phyloP scores from a whole-genome alignment of 2,329 filamentous ascomycete species.

The Ceratocystis ficicola region DNA sequence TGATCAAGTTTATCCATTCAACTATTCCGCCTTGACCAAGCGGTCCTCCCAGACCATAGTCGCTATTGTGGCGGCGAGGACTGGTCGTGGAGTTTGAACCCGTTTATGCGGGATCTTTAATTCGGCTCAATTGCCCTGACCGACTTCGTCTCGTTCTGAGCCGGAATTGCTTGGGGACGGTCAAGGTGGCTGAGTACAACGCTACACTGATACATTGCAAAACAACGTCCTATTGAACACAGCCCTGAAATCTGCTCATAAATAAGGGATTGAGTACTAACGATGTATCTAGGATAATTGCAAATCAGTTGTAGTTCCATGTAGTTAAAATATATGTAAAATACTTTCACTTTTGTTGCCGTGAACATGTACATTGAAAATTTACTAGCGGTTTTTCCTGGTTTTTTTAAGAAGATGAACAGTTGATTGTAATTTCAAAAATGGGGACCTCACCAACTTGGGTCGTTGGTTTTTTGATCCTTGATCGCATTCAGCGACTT shows the following conservation, averaged over 20 bases:
- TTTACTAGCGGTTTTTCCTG: background rate
- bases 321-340: no score
- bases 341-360: background rate
- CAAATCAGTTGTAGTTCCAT: no score
- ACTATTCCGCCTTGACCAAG: constrained; percentile 55
- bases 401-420: background rate
- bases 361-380: background rate
- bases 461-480: no score
- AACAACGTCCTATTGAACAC: background rate
- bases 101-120: constrained; percentile 33
- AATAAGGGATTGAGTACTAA: no score
- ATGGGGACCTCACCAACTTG: background rate
- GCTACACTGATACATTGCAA: constrained; percentile 45
- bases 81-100: constrained; percentile 60
- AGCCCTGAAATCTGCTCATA: no score
- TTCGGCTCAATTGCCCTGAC: constrained; percentile 46
- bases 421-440: background rate
- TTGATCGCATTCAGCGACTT: no score
- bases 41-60: constrained; percentile 62
- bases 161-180: constrained; percentile 40
- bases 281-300: no score
- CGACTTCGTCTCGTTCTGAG: constrained; percentile 30
- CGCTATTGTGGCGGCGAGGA: constrained; percentile 43
- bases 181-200: constrained; percentile 53
- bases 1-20: constrained; percentile 62